A percentile compares a stretch with the other conserved stretches of the same genome.
Conservation (phyloP, 2,329 filamentous ascomycete genomes). For the Monosporascus cannonballus region DNA sequence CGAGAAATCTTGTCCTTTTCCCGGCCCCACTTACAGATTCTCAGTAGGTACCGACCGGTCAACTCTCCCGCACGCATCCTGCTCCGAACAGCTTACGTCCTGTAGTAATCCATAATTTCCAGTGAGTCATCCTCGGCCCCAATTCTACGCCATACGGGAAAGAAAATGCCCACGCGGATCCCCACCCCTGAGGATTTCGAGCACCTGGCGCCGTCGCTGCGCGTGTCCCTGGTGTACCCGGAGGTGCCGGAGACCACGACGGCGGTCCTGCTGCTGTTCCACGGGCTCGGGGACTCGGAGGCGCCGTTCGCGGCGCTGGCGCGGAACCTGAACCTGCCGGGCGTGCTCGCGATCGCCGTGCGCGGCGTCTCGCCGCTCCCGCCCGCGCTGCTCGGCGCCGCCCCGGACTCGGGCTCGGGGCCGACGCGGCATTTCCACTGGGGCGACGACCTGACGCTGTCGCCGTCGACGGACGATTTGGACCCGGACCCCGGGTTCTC, state of each 20-base stretch:
- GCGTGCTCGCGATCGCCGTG: constrained; percentile 69
- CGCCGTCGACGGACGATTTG: constrained; percentile 42
- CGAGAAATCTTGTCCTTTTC: no score
- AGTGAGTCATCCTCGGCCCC: no score
- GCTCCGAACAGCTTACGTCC: no score
- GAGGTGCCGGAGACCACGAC: constrained; percentile 56
- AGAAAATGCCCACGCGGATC: constrained; percentile 41
- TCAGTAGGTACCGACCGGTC: no score
- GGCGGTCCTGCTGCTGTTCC: constrained; percentile 74
- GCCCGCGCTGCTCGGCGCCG: constrained; percentile 53
- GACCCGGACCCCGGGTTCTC: constrained; percentile 58
- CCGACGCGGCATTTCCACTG: constrained; percentile 48
- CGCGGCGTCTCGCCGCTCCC: constrained; percentile 66
- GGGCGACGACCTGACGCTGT: constrained; percentile 59
- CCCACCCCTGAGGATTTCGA: constrained; percentile 46
- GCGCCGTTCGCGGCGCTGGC: constrained; percentile 64
- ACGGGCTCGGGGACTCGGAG: constrained; percentile 76
- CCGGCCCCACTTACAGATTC: no score
- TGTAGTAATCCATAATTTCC: not conserved
- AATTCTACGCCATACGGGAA: no score
- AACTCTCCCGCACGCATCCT: no score
- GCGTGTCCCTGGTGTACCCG: constrained; percentile 42
- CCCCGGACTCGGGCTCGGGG: constrained; percentile 13
- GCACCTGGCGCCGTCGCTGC: constrained; percentile 34
- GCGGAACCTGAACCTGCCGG: constrained; percentile 63